These are phyloP conservation scores for Trichomonas vaginalis DNA, from an alignment of 208 protist genomes.

Conservation along the genomic window DNA sequence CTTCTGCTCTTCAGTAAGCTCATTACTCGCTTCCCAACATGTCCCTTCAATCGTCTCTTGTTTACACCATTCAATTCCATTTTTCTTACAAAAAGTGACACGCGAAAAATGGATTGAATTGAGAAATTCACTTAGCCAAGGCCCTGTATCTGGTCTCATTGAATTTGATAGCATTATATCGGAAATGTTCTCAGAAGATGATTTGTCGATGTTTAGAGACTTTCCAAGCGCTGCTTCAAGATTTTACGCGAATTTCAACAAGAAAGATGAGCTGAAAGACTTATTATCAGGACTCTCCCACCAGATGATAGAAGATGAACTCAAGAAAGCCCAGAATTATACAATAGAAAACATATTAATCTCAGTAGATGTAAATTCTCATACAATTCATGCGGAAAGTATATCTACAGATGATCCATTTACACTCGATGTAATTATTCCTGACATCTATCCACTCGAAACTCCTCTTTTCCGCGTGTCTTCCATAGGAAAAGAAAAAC, in stretches of 20 bases:
- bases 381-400: not conserved
- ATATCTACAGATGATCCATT: not conserved
- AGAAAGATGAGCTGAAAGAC: not conserved
- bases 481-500: not conserved
- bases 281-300: not conserved
- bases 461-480: not conserved
- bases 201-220: not conserved
- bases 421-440: not conserved
- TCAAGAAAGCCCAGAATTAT: not conserved
- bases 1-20: not conserved
- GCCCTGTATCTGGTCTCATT: not conserved
- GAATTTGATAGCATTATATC: not conserved
- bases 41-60: not conserved
- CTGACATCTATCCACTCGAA: not conserved
- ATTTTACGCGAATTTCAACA: not conserved
- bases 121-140: not conserved
- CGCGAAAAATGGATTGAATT: not conserved
- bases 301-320: not conserved
- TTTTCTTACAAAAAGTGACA: not conserved
- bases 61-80: not conserved
- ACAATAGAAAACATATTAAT: not conserved
- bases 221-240: not conserved
- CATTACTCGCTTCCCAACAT: not conserved
- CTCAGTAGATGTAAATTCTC: not conserved
- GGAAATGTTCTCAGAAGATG: not conserved